These are phyloP conservation scores for Hibiscus syriacus DNA, from an alignment of 345 rosid genomes.

Conservation along the genomic window DNA sequence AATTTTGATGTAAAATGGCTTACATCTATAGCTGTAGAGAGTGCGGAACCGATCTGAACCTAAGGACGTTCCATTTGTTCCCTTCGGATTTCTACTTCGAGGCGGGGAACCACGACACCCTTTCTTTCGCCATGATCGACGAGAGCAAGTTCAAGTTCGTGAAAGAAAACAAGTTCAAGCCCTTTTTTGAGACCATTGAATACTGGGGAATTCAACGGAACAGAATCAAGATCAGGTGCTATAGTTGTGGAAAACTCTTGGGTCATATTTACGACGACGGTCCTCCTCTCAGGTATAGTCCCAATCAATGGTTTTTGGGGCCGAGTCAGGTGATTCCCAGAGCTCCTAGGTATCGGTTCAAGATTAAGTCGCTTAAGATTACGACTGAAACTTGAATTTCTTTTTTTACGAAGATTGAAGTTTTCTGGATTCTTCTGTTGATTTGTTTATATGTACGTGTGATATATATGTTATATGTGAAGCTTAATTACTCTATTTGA, in stretches of 20 bases:
- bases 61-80: too few relatives aligned
- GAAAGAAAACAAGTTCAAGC: conserved; percentile 73
- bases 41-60: too few relatives aligned
- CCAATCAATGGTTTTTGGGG: conserved; percentile 69
- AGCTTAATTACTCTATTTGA: too few relatives aligned
- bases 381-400: conserved; percentile 42
- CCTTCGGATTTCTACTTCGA: too few relatives aligned
- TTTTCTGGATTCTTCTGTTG: too few relatives aligned
- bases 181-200: conserved; percentile 74
- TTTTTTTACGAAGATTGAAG: too few relatives aligned
- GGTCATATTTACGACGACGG: conserved; percentile 72
- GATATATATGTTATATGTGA: too few relatives aligned
- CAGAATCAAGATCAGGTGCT: conserved; percentile 67
- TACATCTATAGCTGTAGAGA: conserved; percentile 58
- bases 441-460: too few relatives aligned
- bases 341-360: too few relatives aligned
- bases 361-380: conserved; percentile 54
- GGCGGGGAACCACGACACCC: too few relatives aligned
- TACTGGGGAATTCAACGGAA: conserved; percentile 84
- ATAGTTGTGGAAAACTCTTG: conserved; percentile 32
- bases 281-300: conserved; percentile 51
- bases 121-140: conserved; percentile 69
- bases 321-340: conserved; percentile 86
- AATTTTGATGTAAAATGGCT: not conserved
- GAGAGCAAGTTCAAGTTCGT: conserved; percentile 57